Conservation (phyloP, 257 asterid species). For the Solanum rostratum region DNA sequence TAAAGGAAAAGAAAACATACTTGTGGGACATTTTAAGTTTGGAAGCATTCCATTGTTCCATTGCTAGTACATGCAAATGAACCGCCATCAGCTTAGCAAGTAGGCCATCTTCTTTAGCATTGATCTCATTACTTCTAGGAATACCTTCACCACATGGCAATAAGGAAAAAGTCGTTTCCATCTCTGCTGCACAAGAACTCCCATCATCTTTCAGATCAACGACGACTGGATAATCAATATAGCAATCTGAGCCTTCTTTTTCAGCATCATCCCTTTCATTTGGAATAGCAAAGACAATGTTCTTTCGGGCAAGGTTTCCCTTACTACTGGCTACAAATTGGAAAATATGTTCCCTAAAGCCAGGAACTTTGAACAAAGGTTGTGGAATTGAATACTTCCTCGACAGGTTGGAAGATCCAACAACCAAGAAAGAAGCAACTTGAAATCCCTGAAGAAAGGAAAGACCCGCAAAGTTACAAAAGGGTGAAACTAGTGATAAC, state of each 20-base stretch:
- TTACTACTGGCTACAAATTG: conserved; percentile 12
- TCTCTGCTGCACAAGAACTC: conserved; percentile 10
- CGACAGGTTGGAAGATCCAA: conserved; percentile 7
- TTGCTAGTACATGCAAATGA: conserved; percentile 59
- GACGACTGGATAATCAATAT: conserved; percentile 24
- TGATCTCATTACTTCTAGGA: conserved; percentile 13
- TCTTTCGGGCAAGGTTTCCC: conserved; percentile 12
- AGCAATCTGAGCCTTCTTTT: conserved; percentile 13
- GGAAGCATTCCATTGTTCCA: conserved; percentile 70
- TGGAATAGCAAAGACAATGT: conserved; percentile 25
- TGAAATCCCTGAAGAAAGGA: conserved; percentile 27
- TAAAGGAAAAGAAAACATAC: conserved; percentile 19
- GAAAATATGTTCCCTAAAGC: conserved; percentile 8
- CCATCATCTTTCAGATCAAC: background rate
- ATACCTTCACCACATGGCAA: conserved; percentile 17
- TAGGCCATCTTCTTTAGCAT: conserved; percentile 29
- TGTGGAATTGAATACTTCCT: conserved; percentile 20
- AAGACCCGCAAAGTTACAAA: background rate
- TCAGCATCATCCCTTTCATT: conserved; percentile 33
- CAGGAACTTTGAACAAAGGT: conserved; percentile 14
- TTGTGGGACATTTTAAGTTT: conserved; percentile 45
- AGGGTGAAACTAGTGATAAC: background rate
- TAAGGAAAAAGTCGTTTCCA: conserved; percentile 12
- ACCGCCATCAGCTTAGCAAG: conserved; percentile 60
- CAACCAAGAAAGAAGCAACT: conserved; percentile 17